Evolutionary conservation across 192 early-diverging fungal genomes (phyloP).

Genomic region (Podila minutissima): DNA sequence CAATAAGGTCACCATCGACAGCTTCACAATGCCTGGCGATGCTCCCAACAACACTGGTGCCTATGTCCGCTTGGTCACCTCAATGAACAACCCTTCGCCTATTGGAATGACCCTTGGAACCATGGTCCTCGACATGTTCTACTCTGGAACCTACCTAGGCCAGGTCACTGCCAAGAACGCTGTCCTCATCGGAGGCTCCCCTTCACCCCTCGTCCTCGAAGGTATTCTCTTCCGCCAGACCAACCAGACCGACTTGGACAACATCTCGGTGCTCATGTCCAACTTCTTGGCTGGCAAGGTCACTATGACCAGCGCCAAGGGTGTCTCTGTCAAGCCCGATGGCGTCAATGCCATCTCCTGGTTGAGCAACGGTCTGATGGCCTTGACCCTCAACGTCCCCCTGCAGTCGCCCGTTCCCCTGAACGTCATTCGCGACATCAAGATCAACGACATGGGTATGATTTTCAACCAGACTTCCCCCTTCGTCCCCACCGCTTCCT

Average conservation of each 20-base stretch:
- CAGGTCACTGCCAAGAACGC: slow-evolving; percentile 56
- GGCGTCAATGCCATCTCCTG: slow-evolving; percentile 52
- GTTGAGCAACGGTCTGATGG: slow-evolving; percentile 58
- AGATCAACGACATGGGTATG: slow-evolving; percentile 63
- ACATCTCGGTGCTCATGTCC: slow-evolving; percentile 60
- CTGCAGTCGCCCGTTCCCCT: slow-evolving; percentile 48
- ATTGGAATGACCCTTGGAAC: slow-evolving; percentile 67
- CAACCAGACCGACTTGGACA: slow-evolving; percentile 51
- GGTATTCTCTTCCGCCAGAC: slow-evolving; percentile 62
- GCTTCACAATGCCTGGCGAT: slow-evolving; percentile 62
- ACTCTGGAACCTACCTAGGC: slow-evolving; percentile 58
- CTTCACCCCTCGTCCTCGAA: slow-evolving; percentile 56
- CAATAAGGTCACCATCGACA: slow-evolving; percentile 55
- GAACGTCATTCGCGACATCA: slow-evolving; percentile 61
- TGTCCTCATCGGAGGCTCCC: slow-evolving; percentile 51
- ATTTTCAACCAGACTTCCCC: slow-evolving; percentile 51
- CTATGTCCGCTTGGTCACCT: slow-evolving; percentile 58
- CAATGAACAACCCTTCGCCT: slow-evolving; percentile 62
- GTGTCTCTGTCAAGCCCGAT: slow-evolving; percentile 61
- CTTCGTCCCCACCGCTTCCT: slow-evolving; percentile 56
- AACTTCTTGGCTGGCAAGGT: slow-evolving; percentile 59
- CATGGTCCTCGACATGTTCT: slow-evolving; percentile 58
- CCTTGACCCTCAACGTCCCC: slow-evolving; percentile 60
- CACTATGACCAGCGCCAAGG: slow-evolving; percentile 58
- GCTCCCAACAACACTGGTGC: slow-evolving; percentile 65